Evolutionary conservation across 2,329 filamentous ascomycete genomes (phyloP), one percentile per base, ranked within the genome.

Genomic region (Arthroderma sp.): DNA sequence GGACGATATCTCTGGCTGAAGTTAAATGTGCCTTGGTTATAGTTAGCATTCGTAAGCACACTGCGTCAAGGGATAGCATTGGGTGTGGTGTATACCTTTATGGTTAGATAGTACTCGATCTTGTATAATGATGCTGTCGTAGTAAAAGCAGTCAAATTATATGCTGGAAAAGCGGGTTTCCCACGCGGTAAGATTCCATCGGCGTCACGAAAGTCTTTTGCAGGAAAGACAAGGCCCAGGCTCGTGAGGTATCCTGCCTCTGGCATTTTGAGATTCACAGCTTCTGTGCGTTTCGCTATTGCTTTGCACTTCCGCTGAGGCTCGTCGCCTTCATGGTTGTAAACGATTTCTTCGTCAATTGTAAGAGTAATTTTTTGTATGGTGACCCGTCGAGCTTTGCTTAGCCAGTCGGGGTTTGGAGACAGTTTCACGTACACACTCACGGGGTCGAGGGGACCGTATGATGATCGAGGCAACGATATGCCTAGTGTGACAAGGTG

Each of bases 321-420:
- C 60, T 96, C 91, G 58, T 96, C 91, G 40, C 91, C 91, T 65
- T 96, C 89, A 29, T 91, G 91, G 53, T 98, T 96, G 66, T 85
- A 98, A n/a, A 91, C 93, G 48, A 96, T 94, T 61, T 96, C 89
- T 65, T 98, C 91, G 59, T 96, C 91, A 54, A 98, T 93, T 8
- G 80, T 79, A 36, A 96, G 80, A 1, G 87, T 94, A 54, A 98
- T 91, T 58, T 91, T 91, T 58, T 88, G 82, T 58, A 98, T 93
- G 37, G 86, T 89, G 43, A 96, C 88, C 59, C 85, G 85, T 61
- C 82, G 86, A 40, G 89, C 88, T 64, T 95, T 96, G 59, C 69
- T 79, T 63, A 91, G 70, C 85, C 86, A 95, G 62, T 95, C 86
- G 29, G 82, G 80, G 56, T 96, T 96, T 9, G 91, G 91, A 6